These are phyloP conservation scores for Leccinum subgranulosum DNA, from an alignment of 768 basidiomycete genomes.

Conservation along the genomic window DNA sequence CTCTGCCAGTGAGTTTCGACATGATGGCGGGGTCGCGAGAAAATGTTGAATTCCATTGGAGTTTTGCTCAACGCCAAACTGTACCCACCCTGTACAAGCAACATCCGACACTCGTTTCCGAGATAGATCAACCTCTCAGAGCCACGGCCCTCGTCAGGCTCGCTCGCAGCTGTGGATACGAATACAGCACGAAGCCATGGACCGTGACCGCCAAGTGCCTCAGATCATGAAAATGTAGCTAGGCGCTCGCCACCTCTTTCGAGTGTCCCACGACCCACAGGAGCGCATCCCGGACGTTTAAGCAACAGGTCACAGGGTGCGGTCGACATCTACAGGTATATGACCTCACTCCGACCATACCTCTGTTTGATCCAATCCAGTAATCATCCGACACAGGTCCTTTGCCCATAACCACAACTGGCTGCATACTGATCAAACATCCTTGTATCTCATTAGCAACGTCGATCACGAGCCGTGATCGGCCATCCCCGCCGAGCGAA, in stretches of 20 bases:
- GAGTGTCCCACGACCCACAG: constrained; percentile 47
- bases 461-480: background rate
- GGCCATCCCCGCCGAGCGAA: background rate
- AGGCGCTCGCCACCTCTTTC: constrained; percentile 16
- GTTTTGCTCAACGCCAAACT: too few species aligned
- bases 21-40: background rate
- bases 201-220: constrained; percentile 63
- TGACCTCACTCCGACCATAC: too few species aligned
- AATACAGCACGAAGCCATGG: constrained; percentile 44
- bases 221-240: constrained; percentile 45
- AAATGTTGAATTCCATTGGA: background rate
- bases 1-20: constrained; percentile 21
- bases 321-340: too few species aligned
- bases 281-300: constrained; percentile 50
- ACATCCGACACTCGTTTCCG: constrained; percentile 42
- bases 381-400: too few species aligned
- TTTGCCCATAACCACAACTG: too few species aligned
- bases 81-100: constrained; percentile 37
- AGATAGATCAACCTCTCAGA: constrained; percentile 24
- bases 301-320: too few species aligned
- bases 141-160: constrained; percentile 27
- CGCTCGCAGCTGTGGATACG: constrained; percentile 30
- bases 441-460: constrained; percentile 2
- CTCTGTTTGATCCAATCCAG: too few species aligned
- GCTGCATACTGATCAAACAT: constrained; percentile 56